These are phyloP conservation scores for Planoprotostelium fungivorum DNA, from an alignment of 78 protist species.

Conservation along the genomic window DNA sequence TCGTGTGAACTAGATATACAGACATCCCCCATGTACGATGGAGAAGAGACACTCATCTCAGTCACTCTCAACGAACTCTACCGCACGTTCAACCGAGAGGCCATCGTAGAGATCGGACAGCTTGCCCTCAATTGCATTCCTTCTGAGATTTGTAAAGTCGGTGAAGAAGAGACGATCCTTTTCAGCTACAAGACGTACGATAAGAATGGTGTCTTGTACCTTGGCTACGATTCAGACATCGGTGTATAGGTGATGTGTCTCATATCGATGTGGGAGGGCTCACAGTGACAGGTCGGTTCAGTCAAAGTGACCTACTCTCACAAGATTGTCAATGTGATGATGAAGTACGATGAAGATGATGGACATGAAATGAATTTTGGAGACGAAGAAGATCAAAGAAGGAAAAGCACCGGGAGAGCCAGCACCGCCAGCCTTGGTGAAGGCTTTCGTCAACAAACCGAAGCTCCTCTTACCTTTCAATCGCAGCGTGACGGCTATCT, in stretches of 20 bases:
- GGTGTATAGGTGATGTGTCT: not conserved
- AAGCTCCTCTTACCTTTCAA: not conserved
- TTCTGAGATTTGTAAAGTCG: not conserved
- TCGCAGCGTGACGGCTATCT: not conserved
- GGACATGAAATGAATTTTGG: not conserved
- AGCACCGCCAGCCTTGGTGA: not conserved
- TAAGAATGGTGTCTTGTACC: not conserved
- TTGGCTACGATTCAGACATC: not conserved
- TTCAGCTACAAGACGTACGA: not conserved
- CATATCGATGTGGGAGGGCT: not conserved
- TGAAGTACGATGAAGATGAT: not conserved
- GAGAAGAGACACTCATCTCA: not conserved
- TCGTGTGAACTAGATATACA: too few relatives aligned
- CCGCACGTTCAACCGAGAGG: not conserved
- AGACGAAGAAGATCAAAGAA: not conserved
- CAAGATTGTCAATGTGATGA: not conserved
- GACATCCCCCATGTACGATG: not conserved
- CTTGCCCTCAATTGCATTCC: not conserved
- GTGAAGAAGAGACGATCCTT: not conserved
- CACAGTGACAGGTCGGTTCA: not conserved
- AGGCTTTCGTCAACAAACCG: not conserved
- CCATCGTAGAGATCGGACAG: not conserved
- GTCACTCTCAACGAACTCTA: not conserved
- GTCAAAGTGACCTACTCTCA: not conserved
- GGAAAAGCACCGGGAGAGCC: not conserved